Conservation (phyloP, 768 basidiomycete species). For the Mycena galericulata region DNA sequence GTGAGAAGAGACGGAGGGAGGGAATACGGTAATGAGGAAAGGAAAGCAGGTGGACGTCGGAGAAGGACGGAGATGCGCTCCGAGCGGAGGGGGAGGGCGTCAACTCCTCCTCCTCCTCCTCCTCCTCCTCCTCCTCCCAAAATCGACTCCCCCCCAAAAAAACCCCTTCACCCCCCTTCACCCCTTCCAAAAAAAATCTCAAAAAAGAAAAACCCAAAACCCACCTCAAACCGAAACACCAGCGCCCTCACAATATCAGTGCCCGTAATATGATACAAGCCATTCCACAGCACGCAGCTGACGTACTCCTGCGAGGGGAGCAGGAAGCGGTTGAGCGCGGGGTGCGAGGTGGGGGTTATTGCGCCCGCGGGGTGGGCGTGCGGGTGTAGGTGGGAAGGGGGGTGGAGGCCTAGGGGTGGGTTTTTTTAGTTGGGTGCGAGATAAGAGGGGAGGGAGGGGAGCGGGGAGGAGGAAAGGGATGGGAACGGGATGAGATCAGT, state of each 20-base stretch:
- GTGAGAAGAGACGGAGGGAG: too few species aligned
- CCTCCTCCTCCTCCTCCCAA: background rate
- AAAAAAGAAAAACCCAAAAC: too few species aligned
- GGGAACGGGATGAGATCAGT: background rate
- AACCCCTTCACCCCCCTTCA: too few species aligned
- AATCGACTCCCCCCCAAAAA: constrained; percentile 25
- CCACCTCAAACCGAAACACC: constrained; percentile 91
- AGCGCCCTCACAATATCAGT: constrained; percentile 96
- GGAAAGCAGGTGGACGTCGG: too few species aligned
- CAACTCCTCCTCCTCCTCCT: too few species aligned
- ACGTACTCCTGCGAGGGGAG: constrained; percentile 91
- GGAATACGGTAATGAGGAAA: too few species aligned
- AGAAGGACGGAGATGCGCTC: too few species aligned
- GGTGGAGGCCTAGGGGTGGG: background rate
- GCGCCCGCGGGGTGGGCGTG: constrained; percentile 42
- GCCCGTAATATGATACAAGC: constrained; percentile 93
- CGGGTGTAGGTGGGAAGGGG: background rate
- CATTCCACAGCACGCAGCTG: constrained; percentile 92
- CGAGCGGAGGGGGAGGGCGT: too few species aligned
- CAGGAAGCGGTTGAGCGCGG: constrained; percentile 86
- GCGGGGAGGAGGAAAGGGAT: background rate
- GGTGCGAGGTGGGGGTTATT: constrained; percentile 55
- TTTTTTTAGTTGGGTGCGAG: background rate
- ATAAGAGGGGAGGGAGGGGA: background rate
- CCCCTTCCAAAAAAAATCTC: too few species aligned